Conservation (phyloP, 129 eudicot genomes). For the Deinandra increscens region DNA sequence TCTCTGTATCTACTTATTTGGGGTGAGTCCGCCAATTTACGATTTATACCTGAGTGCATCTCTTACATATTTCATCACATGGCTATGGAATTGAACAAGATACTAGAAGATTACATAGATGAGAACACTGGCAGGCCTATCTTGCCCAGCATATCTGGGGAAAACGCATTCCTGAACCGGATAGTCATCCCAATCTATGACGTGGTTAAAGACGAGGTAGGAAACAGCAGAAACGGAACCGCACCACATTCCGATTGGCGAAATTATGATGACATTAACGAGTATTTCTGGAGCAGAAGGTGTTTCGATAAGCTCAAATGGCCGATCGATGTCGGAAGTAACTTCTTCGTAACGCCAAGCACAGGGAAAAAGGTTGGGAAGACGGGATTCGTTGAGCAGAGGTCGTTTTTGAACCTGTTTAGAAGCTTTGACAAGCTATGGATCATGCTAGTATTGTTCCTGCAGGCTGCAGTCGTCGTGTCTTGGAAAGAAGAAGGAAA, state of each 20-base stretch:
- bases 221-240: conserved; percentile 65
- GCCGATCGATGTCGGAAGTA: conserved; percentile 76
- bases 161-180: conserved; percentile 48
- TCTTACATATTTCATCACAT: conserved; percentile 72
- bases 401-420: conserved; percentile 81
- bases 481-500: conserved; percentile 55
- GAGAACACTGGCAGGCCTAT: conserved; percentile 77
- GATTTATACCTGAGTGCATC: conserved; percentile 75
- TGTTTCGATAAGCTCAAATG: conserved; percentile 77
- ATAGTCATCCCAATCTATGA: conserved; percentile 72
- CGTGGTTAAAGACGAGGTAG: conserved; percentile 59
- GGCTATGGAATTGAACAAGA: conserved; percentile 75
- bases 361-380: conserved; percentile 68
- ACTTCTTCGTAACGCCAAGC: conserved; percentile 42
- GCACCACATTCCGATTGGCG: conserved; percentile 83
- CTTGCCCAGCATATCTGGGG: conserved; percentile 61
- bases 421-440: conserved; percentile 89
- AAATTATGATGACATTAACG: conserved; percentile 85
- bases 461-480: conserved; percentile 68
- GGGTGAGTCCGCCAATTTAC: conserved; percentile 86
- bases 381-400: conserved; percentile 88
- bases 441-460: conserved; percentile 76
- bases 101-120: conserved; percentile 74
- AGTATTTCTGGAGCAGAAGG: conserved; percentile 89
- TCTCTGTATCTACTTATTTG: conserved; percentile 65